Conservation (phyloP, 345 rosid species). For the Gossypium stocksii region DNA sequence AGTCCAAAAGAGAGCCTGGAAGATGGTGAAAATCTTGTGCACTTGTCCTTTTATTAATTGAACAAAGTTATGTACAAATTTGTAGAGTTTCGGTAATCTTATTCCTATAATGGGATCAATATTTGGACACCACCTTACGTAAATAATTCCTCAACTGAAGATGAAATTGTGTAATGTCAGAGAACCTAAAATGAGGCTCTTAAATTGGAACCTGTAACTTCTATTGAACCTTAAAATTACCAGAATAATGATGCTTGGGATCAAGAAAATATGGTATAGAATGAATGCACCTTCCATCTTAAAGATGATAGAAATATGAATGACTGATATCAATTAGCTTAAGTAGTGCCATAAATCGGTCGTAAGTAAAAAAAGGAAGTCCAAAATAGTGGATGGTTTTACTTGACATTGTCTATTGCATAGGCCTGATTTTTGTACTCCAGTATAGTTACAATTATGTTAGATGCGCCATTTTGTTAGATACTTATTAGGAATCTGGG, state of each 20-base stretch:
- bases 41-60: not conserved
- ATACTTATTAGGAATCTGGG: not conserved
- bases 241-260: not conserved
- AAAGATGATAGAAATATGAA: not conserved
- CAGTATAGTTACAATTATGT: not conserved
- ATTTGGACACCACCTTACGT: not conserved
- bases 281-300: not conserved
- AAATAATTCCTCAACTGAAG: not conserved
- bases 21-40: no score
- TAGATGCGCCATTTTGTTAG: not conserved
- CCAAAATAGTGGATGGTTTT: not conserved
- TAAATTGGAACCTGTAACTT: not conserved
- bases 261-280: not conserved
- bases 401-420: not conserved
- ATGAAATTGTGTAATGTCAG: not conserved
- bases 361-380: not conserved
- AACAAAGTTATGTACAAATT: not conserved
- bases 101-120: not conserved
- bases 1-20: no score
- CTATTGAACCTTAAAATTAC: not conserved
- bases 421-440: not conserved
- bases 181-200: not conserved
- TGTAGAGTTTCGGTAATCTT: not conserved
- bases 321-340: not conserved
- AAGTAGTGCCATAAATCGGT: not conserved